Percentiles rank a stretch among this genome's conserved stretches.
Conservation (phyloP, 805 yeast genomes). For the Phaffomyces opuntiae region DNA sequence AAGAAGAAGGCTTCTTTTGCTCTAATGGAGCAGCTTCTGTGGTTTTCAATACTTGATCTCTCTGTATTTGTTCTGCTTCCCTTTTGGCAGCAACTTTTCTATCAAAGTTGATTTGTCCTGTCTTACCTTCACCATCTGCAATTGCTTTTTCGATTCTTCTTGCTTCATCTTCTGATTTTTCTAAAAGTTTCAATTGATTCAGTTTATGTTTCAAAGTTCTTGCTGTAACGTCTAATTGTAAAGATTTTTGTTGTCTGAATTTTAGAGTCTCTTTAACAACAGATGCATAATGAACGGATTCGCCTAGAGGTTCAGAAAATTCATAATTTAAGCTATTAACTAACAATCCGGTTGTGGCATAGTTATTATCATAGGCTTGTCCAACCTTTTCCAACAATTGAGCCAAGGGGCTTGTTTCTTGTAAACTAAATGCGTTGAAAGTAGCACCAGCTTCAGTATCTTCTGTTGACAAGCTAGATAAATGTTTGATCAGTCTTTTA, state of each 20-base stretch:
- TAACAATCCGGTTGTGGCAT: slow-evolving; percentile 42
- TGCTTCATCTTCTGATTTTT: slow-evolving; percentile 37
- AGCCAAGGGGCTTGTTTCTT: slow-evolving; percentile 35
- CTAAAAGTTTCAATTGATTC: slow-evolving; percentile 29
- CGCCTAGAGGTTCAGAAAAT: slow-evolving; percentile 63
- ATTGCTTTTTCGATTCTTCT: slow-evolving; percentile 32
- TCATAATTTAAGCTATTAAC: slow-evolving; percentile 48
- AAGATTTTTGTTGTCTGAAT: slow-evolving; percentile 44
- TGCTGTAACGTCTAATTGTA: slow-evolving; percentile 37
- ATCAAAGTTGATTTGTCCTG: slow-evolving; percentile 24
- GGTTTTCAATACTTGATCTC: background rate
- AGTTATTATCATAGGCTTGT: slow-evolving; percentile 71
- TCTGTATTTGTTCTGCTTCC: slow-evolving; percentile 5
- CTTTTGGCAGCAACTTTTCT: slow-evolving; percentile 18
- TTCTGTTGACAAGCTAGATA: slow-evolving; percentile 50
- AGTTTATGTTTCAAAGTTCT: slow-evolving; percentile 31
- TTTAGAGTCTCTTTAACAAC: slow-evolving; percentile 49
- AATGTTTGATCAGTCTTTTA: slow-evolving; percentile 42
- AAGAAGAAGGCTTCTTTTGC: slow-evolving; percentile 23
- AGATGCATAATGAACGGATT: slow-evolving; percentile 58
- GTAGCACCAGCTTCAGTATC: slow-evolving; percentile 68
- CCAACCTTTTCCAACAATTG: slow-evolving; percentile 71
- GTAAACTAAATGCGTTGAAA: slow-evolving; percentile 52
- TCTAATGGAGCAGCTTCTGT: slow-evolving; percentile 12
- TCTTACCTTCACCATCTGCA: slow-evolving; percentile 16